Percentiles rank a stretch among this genome's conserved stretches.
Evolutionary conservation across 306 rosid genomes (phyloP).

Genomic region (Hippophae tibetana): DNA sequence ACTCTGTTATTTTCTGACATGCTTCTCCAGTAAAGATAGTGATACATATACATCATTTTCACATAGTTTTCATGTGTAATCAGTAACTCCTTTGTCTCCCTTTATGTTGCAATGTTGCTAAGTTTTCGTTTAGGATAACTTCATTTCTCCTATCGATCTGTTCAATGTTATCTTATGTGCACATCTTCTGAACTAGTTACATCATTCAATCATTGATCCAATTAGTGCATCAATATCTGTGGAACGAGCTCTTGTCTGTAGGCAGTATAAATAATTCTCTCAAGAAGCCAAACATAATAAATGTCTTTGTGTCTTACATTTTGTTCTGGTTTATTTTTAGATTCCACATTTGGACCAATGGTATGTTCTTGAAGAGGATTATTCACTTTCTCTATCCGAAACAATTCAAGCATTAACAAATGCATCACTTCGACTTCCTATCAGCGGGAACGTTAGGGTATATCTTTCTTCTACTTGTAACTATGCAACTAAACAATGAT

Average conservation of each 20-base stretch:
- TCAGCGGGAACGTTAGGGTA: constrained; percentile 57
- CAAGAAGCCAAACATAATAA: too few species aligned
- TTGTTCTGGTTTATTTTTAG: constrained; percentile 31
- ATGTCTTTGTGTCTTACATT: constrained; percentile 13
- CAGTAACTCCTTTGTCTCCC: too few species aligned
- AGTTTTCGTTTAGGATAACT: too few species aligned
- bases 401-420: constrained; percentile 52
- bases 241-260: too few species aligned
- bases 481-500: neutral
- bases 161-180: too few species aligned
- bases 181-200: too few species aligned
- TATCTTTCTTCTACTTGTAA: constrained; percentile 17
- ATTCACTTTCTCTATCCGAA: constrained; percentile 50
- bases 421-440: constrained; percentile 60
- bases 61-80: too few species aligned
- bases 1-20: constrained; percentile 7
- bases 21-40: constrained; percentile 12
- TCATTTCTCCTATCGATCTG: too few species aligned
- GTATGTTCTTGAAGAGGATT: constrained; percentile 52
- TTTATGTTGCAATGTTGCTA: too few species aligned
- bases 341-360: constrained; percentile 66
- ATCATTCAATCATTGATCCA: too few species aligned
- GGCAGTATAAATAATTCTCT: too few species aligned
- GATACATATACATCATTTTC: neutral
- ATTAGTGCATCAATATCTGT: too few species aligned